A percentile compares a stretch with the other conserved stretches of the same genome.
These are phyloP conservation scores for Eucalyptus erythrocorys DNA, from an alignment of 345 rosid species.

Conservation along the genomic window DNA sequence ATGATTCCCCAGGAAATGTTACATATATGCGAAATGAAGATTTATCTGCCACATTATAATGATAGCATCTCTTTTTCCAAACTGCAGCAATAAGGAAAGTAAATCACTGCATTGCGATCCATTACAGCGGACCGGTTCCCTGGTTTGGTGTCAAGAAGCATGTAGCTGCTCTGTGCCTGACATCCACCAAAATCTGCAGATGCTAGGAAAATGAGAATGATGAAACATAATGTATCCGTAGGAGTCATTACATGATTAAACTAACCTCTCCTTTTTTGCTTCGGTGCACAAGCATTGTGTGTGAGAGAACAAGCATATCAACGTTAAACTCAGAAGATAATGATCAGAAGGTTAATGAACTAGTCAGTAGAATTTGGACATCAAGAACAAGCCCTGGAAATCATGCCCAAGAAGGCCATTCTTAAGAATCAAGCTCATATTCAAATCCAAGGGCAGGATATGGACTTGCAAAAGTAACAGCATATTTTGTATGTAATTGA, in stretches of 20 bases:
- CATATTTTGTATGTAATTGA: not conserved
- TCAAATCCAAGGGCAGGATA: not conserved
- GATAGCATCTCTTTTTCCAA: not conserved
- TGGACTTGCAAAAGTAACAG: not conserved
- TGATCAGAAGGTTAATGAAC: not conserved
- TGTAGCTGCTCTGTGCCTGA: not conserved
- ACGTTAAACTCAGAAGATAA: not conserved
- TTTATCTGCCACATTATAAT: not conserved
- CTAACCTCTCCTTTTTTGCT: not conserved
- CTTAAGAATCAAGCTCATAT: not conserved
- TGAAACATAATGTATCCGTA: not conserved
- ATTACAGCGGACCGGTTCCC: not conserved
- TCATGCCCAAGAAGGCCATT: not conserved
- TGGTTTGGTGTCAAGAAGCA: not conserved
- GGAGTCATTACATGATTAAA: not conserved
- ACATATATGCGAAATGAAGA: not conserved
- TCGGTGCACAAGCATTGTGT: not conserved
- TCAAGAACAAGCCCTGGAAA: not conserved
- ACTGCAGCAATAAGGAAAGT: not conserved
- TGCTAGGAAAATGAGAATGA: not conserved
- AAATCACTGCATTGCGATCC: not conserved
- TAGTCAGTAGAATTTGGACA: not conserved
- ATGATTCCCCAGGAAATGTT: not conserved
- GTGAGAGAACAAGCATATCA: not conserved
- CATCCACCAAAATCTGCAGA: not conserved